These are phyloP conservation scores for Colletotrichum aenigma DNA, from an alignment of 2,329 filamentous ascomycete species.

Conservation along the genomic window DNA sequence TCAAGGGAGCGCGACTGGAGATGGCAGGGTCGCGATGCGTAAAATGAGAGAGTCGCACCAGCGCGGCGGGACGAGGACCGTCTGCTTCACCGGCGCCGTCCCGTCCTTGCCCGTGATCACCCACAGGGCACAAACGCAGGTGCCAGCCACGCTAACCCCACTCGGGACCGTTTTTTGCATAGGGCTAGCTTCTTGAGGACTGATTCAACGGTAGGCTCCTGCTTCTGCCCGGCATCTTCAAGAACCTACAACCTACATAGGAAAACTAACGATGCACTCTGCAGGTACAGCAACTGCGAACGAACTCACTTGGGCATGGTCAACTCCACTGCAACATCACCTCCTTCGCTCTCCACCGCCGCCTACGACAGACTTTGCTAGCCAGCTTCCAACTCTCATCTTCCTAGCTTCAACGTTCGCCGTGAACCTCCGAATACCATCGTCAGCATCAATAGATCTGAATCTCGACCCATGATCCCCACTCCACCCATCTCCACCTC, in stretches of 20 bases:
- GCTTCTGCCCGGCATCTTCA: background rate
- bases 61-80: background rate
- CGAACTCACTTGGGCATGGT: background rate
- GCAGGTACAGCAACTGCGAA: background rate
- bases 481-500: background rate
- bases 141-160: background rate
- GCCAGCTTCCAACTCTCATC: background rate
- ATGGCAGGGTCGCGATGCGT: background rate
- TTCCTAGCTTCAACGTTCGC: background rate
- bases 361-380: background rate
- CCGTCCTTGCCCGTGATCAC: background rate
- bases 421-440: background rate
- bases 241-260: background rate
- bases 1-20: background rate
- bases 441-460: background rate
- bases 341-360: background rate
- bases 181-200: background rate
- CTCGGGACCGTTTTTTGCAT: background rate
- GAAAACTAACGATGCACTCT: background rate
- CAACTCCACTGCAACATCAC: background rate
- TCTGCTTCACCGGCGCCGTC: background rate
- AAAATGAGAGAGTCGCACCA: conserved; percentile 7
- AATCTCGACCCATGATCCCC: background rate
- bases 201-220: background rate
- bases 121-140: background rate